phyloP scores from a whole-genome alignment of 176 grass and related monocot species.

The Aegilops tauschii region DNA sequence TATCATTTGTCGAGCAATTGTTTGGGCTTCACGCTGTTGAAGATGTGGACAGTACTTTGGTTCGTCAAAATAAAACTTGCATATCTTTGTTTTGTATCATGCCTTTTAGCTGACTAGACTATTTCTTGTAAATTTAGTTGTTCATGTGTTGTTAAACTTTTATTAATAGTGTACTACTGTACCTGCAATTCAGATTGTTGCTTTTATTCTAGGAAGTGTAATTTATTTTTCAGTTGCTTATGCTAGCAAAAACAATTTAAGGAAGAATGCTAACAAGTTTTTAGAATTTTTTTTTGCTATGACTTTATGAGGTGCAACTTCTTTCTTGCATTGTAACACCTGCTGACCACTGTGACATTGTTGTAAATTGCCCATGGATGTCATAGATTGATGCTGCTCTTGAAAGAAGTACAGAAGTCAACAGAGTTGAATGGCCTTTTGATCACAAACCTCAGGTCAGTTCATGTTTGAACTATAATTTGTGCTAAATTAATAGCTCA shows the following conservation, averaged over 20 bases:
- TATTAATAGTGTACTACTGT: not conserved
- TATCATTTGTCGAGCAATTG: conserved; percentile 85
- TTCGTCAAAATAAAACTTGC: conserved; percentile 33
- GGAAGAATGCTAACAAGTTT: not conserved
- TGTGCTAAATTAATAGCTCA: not conserved
- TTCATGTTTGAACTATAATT: conserved; percentile 17
- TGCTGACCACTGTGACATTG: not conserved
- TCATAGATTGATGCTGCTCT: conserved; percentile 33
- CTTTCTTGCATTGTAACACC: not conserved
- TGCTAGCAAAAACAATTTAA: not conserved
- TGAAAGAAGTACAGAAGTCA: conserved; percentile 69
- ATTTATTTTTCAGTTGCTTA: conserved; percentile 25
- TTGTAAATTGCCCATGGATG: conserved; percentile 35
- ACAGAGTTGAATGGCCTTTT: conserved; percentile 71
- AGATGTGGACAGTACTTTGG: conserved; percentile 61
- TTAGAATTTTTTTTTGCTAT: not conserved
- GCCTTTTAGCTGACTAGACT: not conserved
- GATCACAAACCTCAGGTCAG: conserved; percentile 66
- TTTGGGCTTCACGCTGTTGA: conserved; percentile 57
- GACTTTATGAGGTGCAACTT: not conserved
- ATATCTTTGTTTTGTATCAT: not conserved
- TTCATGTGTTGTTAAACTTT: not conserved
- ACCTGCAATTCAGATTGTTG: not conserved
- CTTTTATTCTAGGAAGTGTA: not conserved
- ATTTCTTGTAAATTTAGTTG: not conserved